Evolutionary conservation across 768 basidiomycete genomes (phyloP), one percentile per base, ranked within the genome.

Genomic region (Tulasnella sp.): DNA sequence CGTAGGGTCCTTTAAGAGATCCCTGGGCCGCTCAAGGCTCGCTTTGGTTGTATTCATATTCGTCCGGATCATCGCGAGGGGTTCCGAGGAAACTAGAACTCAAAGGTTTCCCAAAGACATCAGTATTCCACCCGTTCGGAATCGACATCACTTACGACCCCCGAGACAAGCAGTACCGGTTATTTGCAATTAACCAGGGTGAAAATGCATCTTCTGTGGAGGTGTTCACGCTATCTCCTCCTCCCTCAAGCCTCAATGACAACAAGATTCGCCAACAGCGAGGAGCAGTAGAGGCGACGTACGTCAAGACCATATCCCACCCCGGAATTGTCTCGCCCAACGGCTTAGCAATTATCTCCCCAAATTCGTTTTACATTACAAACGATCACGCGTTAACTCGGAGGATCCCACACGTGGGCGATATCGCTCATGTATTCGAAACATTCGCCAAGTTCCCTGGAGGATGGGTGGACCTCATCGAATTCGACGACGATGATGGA

Each of bases 101-200:
- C 4, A 78, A 76, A 2, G 87, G 87, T 8, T 93, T 90, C 82
- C 93, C 92, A 0, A 79, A 84, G 19, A 82, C 79, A 0, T 90
- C 91, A 82, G 89, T 91, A 82, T 94, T 93, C 82, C 93, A 94
- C 82, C 93, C 93, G 0, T 88, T 94, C 3, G 93, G 92, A 1
- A 83, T 91, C 75, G 92, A 89, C 40, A 82, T 90, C 1, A 74
- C 80, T 46, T 68, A 42, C 39, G 90, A 87, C 82, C 90, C 89
- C 6, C 91, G 90, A 0, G 83, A 85, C 80, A 72, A 79, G 48
- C 52, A 44, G 14, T 91, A 91, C 73, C 89, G 88, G 81, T 86
- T 93, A 72, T 92, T 91, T 84, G 86, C 90, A 71, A 86, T 92
- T 82, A 94, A 94, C 85, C 93, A 94, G 84, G 91, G 90, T 0